These are phyloP conservation scores for Candida ovalis DNA, from an alignment of 805 yeast genomes.

Conservation along the genomic window DNA sequence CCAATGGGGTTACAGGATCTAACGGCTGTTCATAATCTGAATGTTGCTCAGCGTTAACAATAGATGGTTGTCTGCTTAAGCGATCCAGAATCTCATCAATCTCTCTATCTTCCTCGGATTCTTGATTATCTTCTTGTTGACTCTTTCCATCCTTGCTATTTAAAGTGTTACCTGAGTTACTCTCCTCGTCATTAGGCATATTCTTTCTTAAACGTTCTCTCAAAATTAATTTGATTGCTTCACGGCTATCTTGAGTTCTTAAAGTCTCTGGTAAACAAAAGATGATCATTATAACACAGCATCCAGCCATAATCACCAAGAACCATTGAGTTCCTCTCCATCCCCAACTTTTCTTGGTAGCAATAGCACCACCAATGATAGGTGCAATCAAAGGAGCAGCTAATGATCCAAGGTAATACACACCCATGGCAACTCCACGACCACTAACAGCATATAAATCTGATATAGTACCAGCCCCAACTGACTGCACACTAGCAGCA, in stretches of 20 bases:
- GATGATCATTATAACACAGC: conserved; percentile 44
- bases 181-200: conserved; percentile 14
- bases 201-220: conserved; percentile 30
- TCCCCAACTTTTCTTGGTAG: conserved; percentile 55
- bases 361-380: conserved; percentile 72
- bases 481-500: conserved; percentile 82
- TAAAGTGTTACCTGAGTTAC: conserved; percentile 4
- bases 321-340: conserved; percentile 93
- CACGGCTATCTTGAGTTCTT: conserved; percentile 57
- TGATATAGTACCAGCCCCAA: conserved; percentile 85
- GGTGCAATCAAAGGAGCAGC: conserved; percentile 81
- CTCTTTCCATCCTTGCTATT: conserved; percentile 11
- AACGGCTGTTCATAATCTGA: conserved; percentile 33
- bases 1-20: conserved; percentile 34
- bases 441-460: conserved; percentile 65
- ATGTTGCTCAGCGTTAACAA: conserved; percentile 5
- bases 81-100: conserved; percentile 34
- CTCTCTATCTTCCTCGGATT: conserved; percentile 15
- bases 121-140: conserved; percentile 9
- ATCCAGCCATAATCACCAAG: conserved; percentile 62
- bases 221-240: conserved; percentile 46
- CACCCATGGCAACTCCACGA: conserved; percentile 78
- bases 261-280: conserved; percentile 78
- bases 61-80: conserved; percentile 27
- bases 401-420: conserved; percentile 75